Base-by-base conservation (phyloP, 176 grass and related monocot genomes). In the Oryza punctata region DNA sequence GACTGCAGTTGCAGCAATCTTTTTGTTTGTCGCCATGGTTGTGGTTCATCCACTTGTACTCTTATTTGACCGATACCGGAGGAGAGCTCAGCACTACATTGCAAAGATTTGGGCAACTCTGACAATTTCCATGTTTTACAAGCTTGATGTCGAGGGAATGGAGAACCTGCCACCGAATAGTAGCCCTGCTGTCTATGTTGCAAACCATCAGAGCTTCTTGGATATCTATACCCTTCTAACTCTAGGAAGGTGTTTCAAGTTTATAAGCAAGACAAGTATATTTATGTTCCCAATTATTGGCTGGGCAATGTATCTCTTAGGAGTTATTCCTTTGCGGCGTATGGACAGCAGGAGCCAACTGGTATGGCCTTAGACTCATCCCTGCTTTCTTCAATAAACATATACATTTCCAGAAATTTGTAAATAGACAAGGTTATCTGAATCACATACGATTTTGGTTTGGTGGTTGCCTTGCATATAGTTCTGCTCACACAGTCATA, bases 231-330 rank as follows among this genome's bases (percentile, higher is more conserved):
- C 93, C 45, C 91, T 98, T 86, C 79, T 95, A 26, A 91, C 93
- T 38, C 79, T 95, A 71, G 90, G 92, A 25, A 89, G 87, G 76
- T 93, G 96, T 87, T 98, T 91, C 89, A 98, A 98, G 76, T 87
- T 98, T 87, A 98, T 98, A 82, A 98, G 96, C 96, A 98, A 98
- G 89, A 95, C 88, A 18, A 93, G 96, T 84, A 98, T 95, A 76
- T 98, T 98, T 77, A 49, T 98, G 67, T 86, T 94, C 81, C 96
- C 96, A 32, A 88, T 98, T 79, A 93, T 98, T 80, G 96, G 96
- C 10, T 98, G 96, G 96, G 96, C 96, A 3, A 98, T 98, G 96
- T 93, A 91, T 86, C 90, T 98, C 76, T 73, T 95, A 73, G 96
- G 96, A 64, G 91, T 98, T 82, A 93, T 98, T 88, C 91, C 96